Conservation (phyloP, 208 protist genomes). For the Leishmania martiniquensis region DNA sequence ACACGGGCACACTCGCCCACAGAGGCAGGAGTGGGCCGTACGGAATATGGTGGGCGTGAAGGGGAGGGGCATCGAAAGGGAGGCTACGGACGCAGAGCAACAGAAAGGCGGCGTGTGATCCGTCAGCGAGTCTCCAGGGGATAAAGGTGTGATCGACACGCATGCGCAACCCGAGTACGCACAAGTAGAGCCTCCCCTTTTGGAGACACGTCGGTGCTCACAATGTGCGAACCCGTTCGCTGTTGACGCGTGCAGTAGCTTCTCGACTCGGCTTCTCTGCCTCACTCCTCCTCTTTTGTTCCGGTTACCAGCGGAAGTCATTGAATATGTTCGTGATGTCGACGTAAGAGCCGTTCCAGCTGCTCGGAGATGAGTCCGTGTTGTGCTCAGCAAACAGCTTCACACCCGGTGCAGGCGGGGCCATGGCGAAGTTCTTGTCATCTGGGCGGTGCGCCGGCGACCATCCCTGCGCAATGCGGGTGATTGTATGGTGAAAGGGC, state of each 20-base stretch:
- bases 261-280: neutral
- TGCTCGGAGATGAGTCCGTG: conserved; percentile 79
- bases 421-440: conserved; percentile 72
- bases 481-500: conserved; percentile 88
- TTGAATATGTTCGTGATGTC: conserved; percentile 89
- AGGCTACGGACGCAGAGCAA: neutral
- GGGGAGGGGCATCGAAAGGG: no score
- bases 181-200: neutral
- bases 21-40: neutral
- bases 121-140: neutral
- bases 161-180: neutral
- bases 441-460: conserved; percentile 80
- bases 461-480: conserved; percentile 87
- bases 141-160: neutral
- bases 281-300: neutral
- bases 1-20: no score
- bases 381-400: conserved; percentile 88
- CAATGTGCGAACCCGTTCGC: neutral
- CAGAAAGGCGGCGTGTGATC: neutral
- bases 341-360: conserved; percentile 82
- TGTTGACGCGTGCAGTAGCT: neutral
- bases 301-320: conserved; percentile 86
- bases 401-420: conserved; percentile 71
- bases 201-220: neutral
- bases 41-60: neutral